Base-by-base conservation (phyloP, 1,139 yeast species). In the Komagataea norvegica region DNA sequence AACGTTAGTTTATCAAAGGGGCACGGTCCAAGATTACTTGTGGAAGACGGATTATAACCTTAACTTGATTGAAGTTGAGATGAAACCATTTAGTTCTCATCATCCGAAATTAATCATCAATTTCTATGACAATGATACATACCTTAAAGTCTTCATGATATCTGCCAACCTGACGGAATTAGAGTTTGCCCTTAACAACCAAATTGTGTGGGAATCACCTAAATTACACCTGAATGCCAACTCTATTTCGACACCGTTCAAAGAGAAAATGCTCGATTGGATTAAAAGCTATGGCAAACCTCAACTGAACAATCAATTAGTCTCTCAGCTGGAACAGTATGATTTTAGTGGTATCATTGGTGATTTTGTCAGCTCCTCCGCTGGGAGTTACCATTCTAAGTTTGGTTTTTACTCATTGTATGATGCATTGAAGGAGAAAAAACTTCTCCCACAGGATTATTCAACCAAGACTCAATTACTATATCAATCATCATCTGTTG, bases 41-140 rank as follows among this genome's bases (percentile, higher is more conserved):
- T 3, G 29, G 23, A 27, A 42, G n/a, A 4, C 10, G 44, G 55
- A 16, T 28, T 45, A 16, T 32, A 52, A 49, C 25, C 26, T 56
- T 3, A 38, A 40, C 10, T 25, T 52, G 3, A 37, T 51, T 2
- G 45, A 49, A 20, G 47, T 61, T 9, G 10, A 22, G 3, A 61
- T 64, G 66, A 56, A 59, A 5, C 60, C 56, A 3, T 64, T 39
- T 42, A 41, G 65, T 1, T 68, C 80, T 3, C 88, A 81, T 52
- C 88, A 81, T 53, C 68, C 84, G 3, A 81, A 81, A 50, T 63
- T 80, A 73, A 76, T 80, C 69, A 60, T 81, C 13, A 79, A 40
- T 25, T 34, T 33, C 27, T 40, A 79, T 51, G 63, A 72, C 42
- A 75, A 64, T 47, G 54, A 49, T 3, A 55, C 68, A 1, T 33